Evolutionary conservation across 108 stramenopile genomes (phyloP), one percentile per base, ranked within the genome.

Genomic region (Cylindrotheca fusiformis): DNA sequence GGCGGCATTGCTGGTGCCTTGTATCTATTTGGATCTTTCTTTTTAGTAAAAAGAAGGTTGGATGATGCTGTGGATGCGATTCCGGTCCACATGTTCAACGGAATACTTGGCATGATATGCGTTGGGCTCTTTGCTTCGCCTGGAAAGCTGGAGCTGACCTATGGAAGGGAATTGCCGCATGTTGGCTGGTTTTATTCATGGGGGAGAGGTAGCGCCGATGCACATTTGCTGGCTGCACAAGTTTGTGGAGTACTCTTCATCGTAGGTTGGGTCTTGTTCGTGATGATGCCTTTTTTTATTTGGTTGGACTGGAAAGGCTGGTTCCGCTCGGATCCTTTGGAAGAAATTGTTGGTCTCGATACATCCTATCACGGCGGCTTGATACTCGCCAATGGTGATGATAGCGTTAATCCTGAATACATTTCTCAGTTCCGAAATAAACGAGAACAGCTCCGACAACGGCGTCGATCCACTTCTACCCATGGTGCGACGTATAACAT

Each of bases 31-130:
- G 75, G 72, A 12, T 71, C 72, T 55, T 52, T 45, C 24, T 82
- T 91, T 4, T 72, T 98, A 4, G 62, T 90, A 45, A 74, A 67
- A 68, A 54, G 95, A 20, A 78, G 82, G 47, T 76, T 97, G 58
- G 95, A 97, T 67, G 95, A 97, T 68, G 88, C 94, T 25, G 94
- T 97, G 18, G 91, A 95, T 62, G 95, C 75, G 12, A 84, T 94
- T 29, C 93, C 95, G n/a, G 96, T 96, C 12, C 96, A 98, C 69
- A 76, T 94, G 62, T 74, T 85, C 25, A 79, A 77, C 59, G 97
- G 95, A 0, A 67, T 85, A 8, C 96, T 95, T 95, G 96, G 96
- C 22, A 28, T 79, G 55, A 62, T 98, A 29, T 85, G 90, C 4
- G 76, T 88, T 21, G 94, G 88, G 4, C 55, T 98, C 21, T 93